Evolutionary conservation across 2,329 filamentous ascomycete species (phyloP), one percentile per base, ranked within the genome.

Genomic region (Neoarthrinium moseri): DNA sequence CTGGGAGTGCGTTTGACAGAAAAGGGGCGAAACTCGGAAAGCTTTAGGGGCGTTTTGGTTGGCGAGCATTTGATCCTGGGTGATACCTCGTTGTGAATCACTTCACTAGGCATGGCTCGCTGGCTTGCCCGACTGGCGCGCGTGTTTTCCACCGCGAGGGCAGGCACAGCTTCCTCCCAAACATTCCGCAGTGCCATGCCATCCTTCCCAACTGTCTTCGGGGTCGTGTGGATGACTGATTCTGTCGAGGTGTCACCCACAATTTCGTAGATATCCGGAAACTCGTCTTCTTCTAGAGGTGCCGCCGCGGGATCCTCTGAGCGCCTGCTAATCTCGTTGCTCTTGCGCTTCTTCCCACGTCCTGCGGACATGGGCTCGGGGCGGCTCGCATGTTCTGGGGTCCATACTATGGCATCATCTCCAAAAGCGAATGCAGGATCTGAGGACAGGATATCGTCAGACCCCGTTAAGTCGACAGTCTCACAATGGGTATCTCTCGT

Each of bases 241-340:
- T 56, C 44, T 30, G 53, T 43, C 27, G 63, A 61, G 13, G 61
- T 59, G 26, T 63, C 59, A 5, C 56, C 54, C 8, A 69, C 52
- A 24, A 70, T 58, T 38, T 79, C 68, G 50, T 75, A 71, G 6
- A 83, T 73, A 50, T 83, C 78, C 0, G 75, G 77, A 36, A 79
- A 82, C 15, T 75, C 70, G 26, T 73, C 71, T 12, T 72, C 60
- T 4, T 67, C 62, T 13, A 58, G 62, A n/a, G n/a, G n/a, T n/a
- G n/a, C n/a, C 12, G 27, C 39, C 12, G 27, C 51, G 26, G 40
- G 49, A 23, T 39, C 48, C 12, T 52, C 50, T 7, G 56, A 51
- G 5, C 50, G 51, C 47, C 62, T 68, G 49, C 56, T 68, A 20
- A 76, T 72, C 8, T 78, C 72, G 20, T 62, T 64, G 49, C 75